Conservation (phyloP, 2,329 filamentous ascomycete genomes). For the Apiospora rasikravindrae region DNA sequence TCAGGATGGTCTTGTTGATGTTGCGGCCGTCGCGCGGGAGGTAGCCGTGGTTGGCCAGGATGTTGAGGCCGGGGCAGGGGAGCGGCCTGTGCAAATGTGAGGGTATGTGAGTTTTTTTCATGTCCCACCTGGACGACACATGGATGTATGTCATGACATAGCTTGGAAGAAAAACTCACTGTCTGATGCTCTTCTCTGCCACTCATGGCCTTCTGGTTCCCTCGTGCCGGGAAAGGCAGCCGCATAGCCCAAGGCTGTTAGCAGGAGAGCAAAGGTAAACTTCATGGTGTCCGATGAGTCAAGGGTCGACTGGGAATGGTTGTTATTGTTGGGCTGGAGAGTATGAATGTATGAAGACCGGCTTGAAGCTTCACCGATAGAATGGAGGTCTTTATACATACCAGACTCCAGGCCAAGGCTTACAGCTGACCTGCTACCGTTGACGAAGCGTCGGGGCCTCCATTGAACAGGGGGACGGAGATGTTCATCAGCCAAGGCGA, state of each 20-base stretch:
- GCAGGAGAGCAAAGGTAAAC: neutral
- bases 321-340: neutral
- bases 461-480: too few relatives aligned
- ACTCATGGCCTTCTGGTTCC: neutral
- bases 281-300: neutral
- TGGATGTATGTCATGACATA: too few relatives aligned
- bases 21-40: slow-evolving; percentile 51
- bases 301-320: neutral
- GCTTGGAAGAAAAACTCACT: neutral
- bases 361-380: neutral
- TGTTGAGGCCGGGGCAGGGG: slow-evolving; percentile 57
- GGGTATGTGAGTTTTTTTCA: neutral
- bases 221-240: neutral
- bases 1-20: neutral
- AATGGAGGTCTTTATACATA: neutral
- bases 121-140: too few relatives aligned
- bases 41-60: slow-evolving; percentile 55
- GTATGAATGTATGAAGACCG: neutral
- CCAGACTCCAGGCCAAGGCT: neutral
- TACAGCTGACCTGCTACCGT: neutral
- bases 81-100: neutral
- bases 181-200: neutral
- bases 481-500: neutral
- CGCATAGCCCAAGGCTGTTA: neutral
- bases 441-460: neutral